Conservation (phyloP, 805 yeast species). For the Candida michaelii region DNA sequence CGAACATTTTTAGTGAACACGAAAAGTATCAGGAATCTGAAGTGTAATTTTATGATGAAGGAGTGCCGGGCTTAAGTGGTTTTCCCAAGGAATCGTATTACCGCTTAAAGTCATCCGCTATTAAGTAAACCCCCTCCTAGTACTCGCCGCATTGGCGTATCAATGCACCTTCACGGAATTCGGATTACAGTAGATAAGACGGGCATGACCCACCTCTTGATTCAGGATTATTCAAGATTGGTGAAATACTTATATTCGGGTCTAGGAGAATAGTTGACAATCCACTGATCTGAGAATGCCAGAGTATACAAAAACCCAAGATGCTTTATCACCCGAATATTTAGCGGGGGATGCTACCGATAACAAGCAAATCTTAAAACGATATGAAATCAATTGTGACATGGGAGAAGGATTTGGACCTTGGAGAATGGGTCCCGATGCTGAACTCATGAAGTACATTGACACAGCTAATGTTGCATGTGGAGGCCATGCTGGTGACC, state of each 20-base stretch:
- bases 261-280: too few species aligned
- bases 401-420: slow-evolving; percentile 40
- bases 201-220: too few species aligned
- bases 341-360: slow-evolving; percentile 13
- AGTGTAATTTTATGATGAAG: too few species aligned
- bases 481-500: slow-evolving; percentile 44
- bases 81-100: not conserved
- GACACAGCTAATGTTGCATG: slow-evolving; percentile 42
- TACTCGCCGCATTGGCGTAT: too few species aligned
- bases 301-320: slow-evolving; percentile 3
- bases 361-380: slow-evolving; percentile 17
- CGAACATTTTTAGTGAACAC: slow-evolving; percentile 6
- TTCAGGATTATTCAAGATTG: too few species aligned
- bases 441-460: slow-evolving; percentile 38
- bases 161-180: too few species aligned
- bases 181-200: too few species aligned
- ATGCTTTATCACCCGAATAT: slow-evolving; percentile 13
- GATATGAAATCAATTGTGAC: slow-evolving; percentile 32
- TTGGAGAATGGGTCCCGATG: slow-evolving; percentile 40
- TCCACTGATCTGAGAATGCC: slow-evolving; percentile 1
- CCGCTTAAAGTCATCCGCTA: not conserved
- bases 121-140: too few species aligned
- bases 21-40: too few species aligned
- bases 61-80: too few species aligned
- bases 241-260: too few species aligned